phyloP scores from a whole-genome alignment of 495 filamentous ascomycete species.

The Xanthoparmelia taractica region DNA sequence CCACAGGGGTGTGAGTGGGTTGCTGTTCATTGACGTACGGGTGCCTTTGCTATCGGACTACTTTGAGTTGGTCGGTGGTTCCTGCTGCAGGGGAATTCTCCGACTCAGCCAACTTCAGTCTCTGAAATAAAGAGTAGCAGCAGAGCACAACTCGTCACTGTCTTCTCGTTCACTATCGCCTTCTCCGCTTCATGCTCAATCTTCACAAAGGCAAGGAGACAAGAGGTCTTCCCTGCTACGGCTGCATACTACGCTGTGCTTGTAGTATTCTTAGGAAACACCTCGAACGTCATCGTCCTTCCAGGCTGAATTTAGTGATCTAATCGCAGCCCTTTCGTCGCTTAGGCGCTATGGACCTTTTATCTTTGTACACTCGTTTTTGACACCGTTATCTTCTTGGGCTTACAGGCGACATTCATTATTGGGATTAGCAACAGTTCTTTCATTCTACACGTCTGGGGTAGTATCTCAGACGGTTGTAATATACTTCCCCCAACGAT shows the following conservation, averaged over 20 bases:
- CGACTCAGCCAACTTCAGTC: slow-evolving; percentile 3
- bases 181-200: slow-evolving; percentile 21
- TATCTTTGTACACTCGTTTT: too few relatives aligned
- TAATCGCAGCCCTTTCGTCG: neutral
- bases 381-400: too few relatives aligned
- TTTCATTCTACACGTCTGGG: too few relatives aligned
- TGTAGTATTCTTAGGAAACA: slow-evolving; percentile 27
- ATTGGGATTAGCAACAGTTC: too few relatives aligned
- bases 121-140: slow-evolving; percentile 3
- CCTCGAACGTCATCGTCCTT: neutral
- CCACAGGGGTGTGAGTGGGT: too few relatives aligned
- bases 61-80: too few relatives aligned
- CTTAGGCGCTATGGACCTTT: too few relatives aligned
- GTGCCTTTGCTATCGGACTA: neutral
- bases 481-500: too few relatives aligned
- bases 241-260: slow-evolving; percentile 29
- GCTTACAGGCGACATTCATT: too few relatives aligned
- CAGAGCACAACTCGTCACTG: slow-evolving; percentile 9
- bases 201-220: slow-evolving; percentile 24
- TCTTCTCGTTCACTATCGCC: slow-evolving; percentile 18
- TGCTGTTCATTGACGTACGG: too few relatives aligned
- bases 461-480: too few relatives aligned
- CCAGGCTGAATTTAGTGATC: neutral
- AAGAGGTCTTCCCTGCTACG: slow-evolving; percentile 27
- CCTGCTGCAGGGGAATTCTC: too few relatives aligned